Conservation (phyloP, 2,329 filamentous ascomycete species). For the Albophoma yamanashiensis region DNA sequence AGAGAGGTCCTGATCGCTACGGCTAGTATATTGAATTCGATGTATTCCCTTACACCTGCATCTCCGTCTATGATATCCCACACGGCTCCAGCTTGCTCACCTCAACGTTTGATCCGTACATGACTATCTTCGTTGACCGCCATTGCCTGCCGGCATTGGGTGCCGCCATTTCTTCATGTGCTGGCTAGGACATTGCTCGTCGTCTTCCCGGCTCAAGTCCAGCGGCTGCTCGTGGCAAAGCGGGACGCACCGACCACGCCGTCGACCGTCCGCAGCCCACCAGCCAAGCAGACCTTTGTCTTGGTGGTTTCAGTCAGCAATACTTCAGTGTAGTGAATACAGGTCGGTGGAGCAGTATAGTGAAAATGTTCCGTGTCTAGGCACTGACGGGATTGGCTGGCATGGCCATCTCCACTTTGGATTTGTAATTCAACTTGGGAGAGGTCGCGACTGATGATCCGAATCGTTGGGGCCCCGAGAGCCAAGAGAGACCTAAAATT, state of each 20-base stretch:
- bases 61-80: conserved; percentile 13
- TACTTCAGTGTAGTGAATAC: not conserved
- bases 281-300: conserved; percentile 48
- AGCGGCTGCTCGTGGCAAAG: conserved; percentile 13
- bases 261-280: conserved; percentile 45
- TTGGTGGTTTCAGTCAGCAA: conserved; percentile 16
- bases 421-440: not conserved
- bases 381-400: not conserved
- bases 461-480: not conserved
- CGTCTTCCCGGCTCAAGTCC: conserved; percentile 38
- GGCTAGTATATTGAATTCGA: not conserved
- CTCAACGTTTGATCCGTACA: conserved; percentile 19
- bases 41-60: not conserved
- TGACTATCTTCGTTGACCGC: conserved; percentile 17
- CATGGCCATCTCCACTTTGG: not conserved
- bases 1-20: not conserved
- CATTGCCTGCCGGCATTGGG: conserved; percentile 15
- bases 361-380: not conserved
- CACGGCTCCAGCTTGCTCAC: conserved; percentile 20
- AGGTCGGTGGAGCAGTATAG: not conserved
- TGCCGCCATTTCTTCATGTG: conserved; percentile 20
- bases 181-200: conserved; percentile 18
- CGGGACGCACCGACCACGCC: conserved; percentile 42
- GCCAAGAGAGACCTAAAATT: not conserved
- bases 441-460: not conserved